phyloP scores from a whole-genome alignment of 495 filamentous ascomycete species.

The Clavariopsis aquatica region DNA sequence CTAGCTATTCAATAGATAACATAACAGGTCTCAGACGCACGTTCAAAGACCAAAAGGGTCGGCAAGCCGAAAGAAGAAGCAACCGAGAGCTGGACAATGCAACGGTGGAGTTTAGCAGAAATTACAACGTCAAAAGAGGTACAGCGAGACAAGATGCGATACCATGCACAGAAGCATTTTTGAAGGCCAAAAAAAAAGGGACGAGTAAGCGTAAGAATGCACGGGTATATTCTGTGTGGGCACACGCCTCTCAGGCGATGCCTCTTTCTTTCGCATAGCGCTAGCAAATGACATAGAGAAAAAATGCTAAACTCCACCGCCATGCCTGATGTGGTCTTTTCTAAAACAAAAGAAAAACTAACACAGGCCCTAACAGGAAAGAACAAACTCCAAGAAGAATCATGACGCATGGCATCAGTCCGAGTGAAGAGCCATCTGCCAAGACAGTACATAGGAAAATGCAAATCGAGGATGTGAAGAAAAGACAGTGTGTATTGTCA shows the following conservation, averaged over 20 bases:
- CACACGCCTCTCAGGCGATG: not conserved
- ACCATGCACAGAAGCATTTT: not conserved
- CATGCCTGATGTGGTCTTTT: conserved; percentile 9
- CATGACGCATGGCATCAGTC: conserved; percentile 15
- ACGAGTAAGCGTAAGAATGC: not conserved
- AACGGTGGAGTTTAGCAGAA: not conserved
- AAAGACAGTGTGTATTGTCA: conserved; percentile 6
- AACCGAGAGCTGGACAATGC: not conserved
- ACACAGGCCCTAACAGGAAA: not conserved
- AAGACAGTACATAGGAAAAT: not conserved
- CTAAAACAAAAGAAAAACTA: not conserved
- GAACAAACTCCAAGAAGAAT: not conserved
- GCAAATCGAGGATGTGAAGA: not conserved
- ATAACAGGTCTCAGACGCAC: not conserved
- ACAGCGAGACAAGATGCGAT: not conserved
- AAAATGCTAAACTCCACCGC: conserved; percentile 17
- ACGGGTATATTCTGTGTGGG: not conserved
- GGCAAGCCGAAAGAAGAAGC: not conserved
- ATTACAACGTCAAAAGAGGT: not conserved
- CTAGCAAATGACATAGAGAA: not conserved
- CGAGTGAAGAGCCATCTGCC: not conserved
- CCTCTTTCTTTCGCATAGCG: not conserved
- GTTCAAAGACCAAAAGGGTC: not conserved
- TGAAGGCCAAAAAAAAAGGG: no score
- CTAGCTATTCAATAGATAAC: not conserved